These are phyloP conservation scores for Rhexocercosporidium sp. DNA, from an alignment of 2,329 filamentous ascomycete species.

Conservation along the genomic window DNA sequence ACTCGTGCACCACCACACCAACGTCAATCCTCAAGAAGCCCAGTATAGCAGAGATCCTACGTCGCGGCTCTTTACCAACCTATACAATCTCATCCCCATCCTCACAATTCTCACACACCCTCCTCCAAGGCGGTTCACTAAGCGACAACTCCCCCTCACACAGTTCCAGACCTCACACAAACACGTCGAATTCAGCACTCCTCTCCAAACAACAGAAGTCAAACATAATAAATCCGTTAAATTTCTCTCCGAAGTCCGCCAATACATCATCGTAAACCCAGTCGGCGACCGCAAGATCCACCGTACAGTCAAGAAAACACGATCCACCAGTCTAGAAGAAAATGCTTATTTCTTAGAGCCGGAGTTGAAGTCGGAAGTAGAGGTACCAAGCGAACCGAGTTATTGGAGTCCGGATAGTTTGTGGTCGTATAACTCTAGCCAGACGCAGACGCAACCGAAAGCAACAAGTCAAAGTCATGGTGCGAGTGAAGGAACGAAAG, in stretches of 20 bases:
- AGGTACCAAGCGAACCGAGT: neutral
- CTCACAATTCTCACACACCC: neutral
- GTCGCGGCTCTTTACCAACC: conserved; percentile 21
- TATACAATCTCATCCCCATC: neutral
- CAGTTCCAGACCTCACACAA: neutral
- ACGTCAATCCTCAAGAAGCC: conserved; percentile 25
- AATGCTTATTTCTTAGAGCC: neutral
- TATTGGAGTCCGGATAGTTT: conserved; percentile 18
- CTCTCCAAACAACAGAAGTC: neutral
- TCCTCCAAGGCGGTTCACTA: neutral
- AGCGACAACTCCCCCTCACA: conserved; percentile 2
- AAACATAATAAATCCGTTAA: neutral
- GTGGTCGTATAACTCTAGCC: neutral
- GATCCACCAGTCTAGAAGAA: conserved; percentile 13
- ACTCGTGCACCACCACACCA: neutral
- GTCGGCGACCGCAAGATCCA: conserved; percentile 14
- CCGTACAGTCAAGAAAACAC: conserved; percentile 11
- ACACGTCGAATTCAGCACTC: neutral
- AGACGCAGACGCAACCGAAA: neutral
- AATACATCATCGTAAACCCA: conserved; percentile 12
- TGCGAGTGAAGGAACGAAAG: neutral
- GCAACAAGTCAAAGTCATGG: neutral
- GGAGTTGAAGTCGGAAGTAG: neutral
- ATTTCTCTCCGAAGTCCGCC: conserved; percentile 10
- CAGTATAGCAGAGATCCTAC: conserved; percentile 19